Percentiles rank a stretch among this genome's conserved stretches.
phyloP scores from a whole-genome alignment of 345 rosid genomes.

The Murraya paniculata region DNA sequence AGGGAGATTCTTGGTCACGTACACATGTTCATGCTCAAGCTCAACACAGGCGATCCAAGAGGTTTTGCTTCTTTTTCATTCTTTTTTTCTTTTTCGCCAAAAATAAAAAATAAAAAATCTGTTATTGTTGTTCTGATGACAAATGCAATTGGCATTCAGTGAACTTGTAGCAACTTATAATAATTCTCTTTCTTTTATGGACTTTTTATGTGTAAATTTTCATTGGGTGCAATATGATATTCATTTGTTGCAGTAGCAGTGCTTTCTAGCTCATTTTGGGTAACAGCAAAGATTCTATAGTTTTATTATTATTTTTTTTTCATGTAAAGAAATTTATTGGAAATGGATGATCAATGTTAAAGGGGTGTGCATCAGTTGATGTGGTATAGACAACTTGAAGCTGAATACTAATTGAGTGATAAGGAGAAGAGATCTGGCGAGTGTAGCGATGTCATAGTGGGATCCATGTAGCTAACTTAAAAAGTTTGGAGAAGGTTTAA shows the following conservation, averaged over 20 bases:
- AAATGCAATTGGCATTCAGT: neutral
- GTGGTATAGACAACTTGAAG: neutral
- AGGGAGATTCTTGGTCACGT: slow-evolving; percentile 30
- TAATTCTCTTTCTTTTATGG: neutral
- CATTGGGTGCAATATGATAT: neutral
- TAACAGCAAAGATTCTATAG: neutral
- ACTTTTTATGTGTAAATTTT: neutral
- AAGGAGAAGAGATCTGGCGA: slow-evolving; percentile 3
- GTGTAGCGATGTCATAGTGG: neutral
- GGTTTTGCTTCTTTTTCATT: slow-evolving; percentile 36
- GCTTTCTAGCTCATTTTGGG: neutral
- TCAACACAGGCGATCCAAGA: slow-evolving; percentile 78
- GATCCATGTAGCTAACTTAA: neutral
- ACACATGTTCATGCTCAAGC: slow-evolving; percentile 26
- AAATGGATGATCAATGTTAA: neutral
- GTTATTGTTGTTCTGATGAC: neutral
- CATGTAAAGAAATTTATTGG: neutral
- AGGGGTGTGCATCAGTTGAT: neutral
- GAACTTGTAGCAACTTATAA: neutral
- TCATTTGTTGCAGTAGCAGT: neutral
- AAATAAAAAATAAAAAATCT: too few species aligned
- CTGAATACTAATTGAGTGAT: neutral
- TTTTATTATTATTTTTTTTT: neutral
- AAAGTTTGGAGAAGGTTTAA: neutral
- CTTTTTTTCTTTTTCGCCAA: neutral